Conservation (phyloP, 192 early-diverging fungal species). For the Mortierella claussenii region DNA sequence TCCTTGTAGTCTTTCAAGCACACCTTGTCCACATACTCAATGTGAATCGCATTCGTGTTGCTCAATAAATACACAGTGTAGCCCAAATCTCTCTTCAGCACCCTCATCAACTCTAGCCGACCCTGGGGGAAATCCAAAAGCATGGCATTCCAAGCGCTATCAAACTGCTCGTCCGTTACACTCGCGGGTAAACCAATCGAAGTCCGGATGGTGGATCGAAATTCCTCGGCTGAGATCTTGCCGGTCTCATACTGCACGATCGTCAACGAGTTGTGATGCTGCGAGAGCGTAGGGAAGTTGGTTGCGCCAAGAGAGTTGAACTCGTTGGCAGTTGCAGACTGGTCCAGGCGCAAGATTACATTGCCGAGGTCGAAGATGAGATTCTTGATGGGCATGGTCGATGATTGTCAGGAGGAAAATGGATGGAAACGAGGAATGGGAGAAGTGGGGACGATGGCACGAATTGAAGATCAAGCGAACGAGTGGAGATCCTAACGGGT, state of each 20-base stretch:
- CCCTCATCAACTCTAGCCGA: slow-evolving; percentile 39
- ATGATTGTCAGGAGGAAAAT: too few species aligned
- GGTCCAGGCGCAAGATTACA: slow-evolving; percentile 36
- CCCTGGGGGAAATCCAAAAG: slow-evolving; percentile 45
- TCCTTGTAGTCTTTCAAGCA: slow-evolving; percentile 35
- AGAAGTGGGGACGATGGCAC: too few species aligned
- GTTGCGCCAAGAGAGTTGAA: slow-evolving; percentile 37
- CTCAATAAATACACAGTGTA: slow-evolving; percentile 47
- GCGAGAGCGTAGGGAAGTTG: slow-evolving; percentile 19
- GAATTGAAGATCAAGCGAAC: too few species aligned
- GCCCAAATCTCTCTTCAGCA: slow-evolving; percentile 32
- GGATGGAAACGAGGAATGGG: too few species aligned
- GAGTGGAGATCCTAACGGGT: too few species aligned
- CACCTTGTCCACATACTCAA: slow-evolving; percentile 32
- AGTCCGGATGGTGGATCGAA: slow-evolving; percentile 20
- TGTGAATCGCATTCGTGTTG: slow-evolving; percentile 50
- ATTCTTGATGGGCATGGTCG: slow-evolving; percentile 41
- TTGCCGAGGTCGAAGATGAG: slow-evolving; percentile 51
- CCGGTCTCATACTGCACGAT: slow-evolving; percentile 36
- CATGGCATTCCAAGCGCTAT: slow-evolving; percentile 47
- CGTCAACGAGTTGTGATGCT: slow-evolving; percentile 6
- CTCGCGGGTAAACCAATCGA: slow-evolving; percentile 28
- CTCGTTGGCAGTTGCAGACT: slow-evolving; percentile 21
- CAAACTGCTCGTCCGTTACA: slow-evolving; percentile 37
- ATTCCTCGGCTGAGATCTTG: slow-evolving; percentile 37